phyloP scores from a whole-genome alignment of 805 yeast species.

The Candida yuanshanica region DNA sequence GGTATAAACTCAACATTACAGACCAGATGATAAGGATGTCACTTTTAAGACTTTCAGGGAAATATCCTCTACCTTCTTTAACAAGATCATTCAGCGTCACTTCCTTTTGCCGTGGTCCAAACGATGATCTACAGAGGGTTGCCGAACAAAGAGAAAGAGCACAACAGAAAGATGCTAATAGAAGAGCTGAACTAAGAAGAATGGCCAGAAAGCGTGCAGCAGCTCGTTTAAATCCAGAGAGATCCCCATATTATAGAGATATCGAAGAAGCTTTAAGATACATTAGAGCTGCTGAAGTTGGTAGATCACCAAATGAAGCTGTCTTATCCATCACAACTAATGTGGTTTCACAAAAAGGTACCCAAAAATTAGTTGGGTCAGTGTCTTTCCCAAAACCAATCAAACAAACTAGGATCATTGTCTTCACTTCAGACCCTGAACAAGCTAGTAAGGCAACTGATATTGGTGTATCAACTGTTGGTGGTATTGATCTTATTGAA shows the following conservation, averaged over 20 bases:
- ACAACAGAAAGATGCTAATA: conserved; percentile 19
- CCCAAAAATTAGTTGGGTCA: conserved; percentile 66
- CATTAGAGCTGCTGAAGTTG: conserved; percentile 86
- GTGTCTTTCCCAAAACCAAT: conserved; percentile 70
- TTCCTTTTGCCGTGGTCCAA: conserved; percentile 14
- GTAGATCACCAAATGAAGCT: conserved; percentile 66
- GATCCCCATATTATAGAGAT: conserved; percentile 62
- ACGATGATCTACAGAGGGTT: conserved; percentile 22
- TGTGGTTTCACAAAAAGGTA: conserved; percentile 70
- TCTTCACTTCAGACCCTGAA: conserved; percentile 57
- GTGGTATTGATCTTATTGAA: conserved; percentile 67
- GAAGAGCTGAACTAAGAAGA: conserved; percentile 32
- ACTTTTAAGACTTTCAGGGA: background rate
- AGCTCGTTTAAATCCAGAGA: conserved; percentile 39
- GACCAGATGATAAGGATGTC: too few species aligned
- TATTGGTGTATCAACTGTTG: conserved; percentile 60
- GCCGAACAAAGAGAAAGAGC: conserved; percentile 26
- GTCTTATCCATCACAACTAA: conserved; percentile 62
- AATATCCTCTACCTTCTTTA: background rate
- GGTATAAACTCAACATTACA: too few species aligned
- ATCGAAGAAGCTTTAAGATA: conserved; percentile 69
- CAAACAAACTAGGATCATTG: conserved; percentile 56
- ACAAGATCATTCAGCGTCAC: conserved; percentile 15
- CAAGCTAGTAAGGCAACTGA: conserved; percentile 46
- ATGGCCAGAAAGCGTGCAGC: conserved; percentile 30